Conservation (phyloP, 495 filamentous ascomycete genomes). For the Hypoxylon cercidicola region DNA sequence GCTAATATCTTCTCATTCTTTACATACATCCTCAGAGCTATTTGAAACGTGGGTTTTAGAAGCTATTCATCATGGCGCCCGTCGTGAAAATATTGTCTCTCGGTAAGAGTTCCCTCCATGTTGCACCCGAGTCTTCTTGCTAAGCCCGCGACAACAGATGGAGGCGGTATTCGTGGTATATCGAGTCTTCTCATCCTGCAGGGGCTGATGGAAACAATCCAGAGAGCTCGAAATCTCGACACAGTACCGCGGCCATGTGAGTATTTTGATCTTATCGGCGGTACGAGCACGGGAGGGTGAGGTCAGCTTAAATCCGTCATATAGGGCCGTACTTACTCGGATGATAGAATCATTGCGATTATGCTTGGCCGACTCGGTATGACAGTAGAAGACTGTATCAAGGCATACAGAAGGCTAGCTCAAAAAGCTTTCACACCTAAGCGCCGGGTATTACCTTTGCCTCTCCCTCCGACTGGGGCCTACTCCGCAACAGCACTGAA, state of each 20-base stretch:
- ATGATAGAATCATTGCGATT: conserved; percentile 46
- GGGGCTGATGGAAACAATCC: conserved; percentile 13
- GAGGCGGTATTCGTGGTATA: neutral
- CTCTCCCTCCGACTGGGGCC: neutral
- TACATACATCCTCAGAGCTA: no score
- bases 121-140: no score
- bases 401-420: neutral
- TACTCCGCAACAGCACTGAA: no score
- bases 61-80: no score
- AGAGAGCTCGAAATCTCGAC: conserved; percentile 20
- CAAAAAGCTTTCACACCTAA: neutral
- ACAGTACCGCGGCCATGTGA: conserved; percentile 49
- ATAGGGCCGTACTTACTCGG: neutral
- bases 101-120: no score
- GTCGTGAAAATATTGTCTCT: no score
- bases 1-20: no score
- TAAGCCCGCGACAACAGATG: no score
- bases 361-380: conserved; percentile 51
- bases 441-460: neutral
- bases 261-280: conserved; percentile 52
- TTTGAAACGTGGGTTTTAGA: no score
- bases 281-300: conserved; percentile 55
- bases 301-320: neutral
- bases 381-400: conserved; percentile 15
- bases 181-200: neutral